Conservation (phyloP, 2,329 filamentous ascomycete species). For the Cladosporium austrohemisphaericum region DNA sequence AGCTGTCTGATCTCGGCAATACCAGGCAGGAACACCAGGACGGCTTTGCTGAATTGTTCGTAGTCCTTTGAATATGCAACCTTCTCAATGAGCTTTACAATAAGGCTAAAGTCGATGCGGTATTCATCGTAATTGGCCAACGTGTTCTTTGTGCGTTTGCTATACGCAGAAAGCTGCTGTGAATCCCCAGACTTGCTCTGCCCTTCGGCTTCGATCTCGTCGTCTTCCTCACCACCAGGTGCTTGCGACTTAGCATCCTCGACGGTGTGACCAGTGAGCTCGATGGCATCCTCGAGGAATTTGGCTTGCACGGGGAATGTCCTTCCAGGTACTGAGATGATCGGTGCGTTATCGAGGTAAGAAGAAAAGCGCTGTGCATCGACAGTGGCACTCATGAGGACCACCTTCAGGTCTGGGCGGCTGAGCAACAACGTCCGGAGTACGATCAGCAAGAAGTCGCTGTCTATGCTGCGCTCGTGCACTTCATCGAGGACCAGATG, state of each 20-base stretch:
- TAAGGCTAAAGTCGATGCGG: constrained; percentile 81
- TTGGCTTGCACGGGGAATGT: constrained; percentile 88
- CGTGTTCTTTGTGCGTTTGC: constrained; percentile 67
- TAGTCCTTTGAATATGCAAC: constrained; percentile 68
- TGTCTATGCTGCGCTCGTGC: constrained; percentile 93
- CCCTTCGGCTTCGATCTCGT: constrained; percentile 43
- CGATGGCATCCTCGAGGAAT: constrained; percentile 89
- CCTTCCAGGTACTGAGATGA: constrained; percentile 85
- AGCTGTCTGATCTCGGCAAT: constrained; percentile 69
- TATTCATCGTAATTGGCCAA: constrained; percentile 83
- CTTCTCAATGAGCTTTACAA: constrained; percentile 72
- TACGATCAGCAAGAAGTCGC: constrained; percentile 91
- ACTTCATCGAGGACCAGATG: constrained; percentile 97
- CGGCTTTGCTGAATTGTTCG: constrained; percentile 74
- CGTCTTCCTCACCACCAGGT: constrained; percentile 45
- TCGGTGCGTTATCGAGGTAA: constrained; percentile 80
- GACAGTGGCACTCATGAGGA: constrained; percentile 97
- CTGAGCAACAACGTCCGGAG: constrained; percentile 74
- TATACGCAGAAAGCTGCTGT: constrained; percentile 70
- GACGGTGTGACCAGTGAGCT: constrained; percentile 71
- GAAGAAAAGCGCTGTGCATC: constrained; percentile 87
- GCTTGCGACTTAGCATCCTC: constrained; percentile 54
- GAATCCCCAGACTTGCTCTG: constrained; percentile 42
- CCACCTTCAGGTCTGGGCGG: constrained; percentile 80
- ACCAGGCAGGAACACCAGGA: constrained; percentile 91